Evolutionary conservation across 1,284 basidiomycete genomes (phyloP).

Genomic region (Cutaneotrichosporon mucoides): DNA sequence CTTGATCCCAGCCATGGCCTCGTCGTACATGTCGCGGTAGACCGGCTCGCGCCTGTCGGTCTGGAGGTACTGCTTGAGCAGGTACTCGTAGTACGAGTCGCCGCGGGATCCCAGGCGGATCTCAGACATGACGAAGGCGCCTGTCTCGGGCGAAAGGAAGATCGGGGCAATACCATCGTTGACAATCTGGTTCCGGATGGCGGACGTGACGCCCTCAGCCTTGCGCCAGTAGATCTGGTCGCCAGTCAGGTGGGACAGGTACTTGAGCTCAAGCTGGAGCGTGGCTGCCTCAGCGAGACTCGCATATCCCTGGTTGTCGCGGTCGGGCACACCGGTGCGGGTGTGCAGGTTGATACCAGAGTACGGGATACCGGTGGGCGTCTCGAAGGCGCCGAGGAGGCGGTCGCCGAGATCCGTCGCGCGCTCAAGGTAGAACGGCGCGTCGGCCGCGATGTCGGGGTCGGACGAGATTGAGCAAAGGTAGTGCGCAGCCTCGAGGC

Average conservation of each 20-base stretch:
- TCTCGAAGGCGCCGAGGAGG: slow-evolving; percentile 78
- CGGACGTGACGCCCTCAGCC: slow-evolving; percentile 62
- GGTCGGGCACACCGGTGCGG: slow-evolving; percentile 62
- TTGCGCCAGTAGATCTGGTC: slow-evolving; percentile 75
- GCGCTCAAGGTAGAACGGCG: slow-evolving; percentile 66
- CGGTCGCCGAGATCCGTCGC: slow-evolving; percentile 79
- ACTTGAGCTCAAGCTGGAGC: slow-evolving; percentile 83
- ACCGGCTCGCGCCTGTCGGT: slow-evolving; percentile 67
- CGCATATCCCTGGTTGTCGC: slow-evolving; percentile 62
- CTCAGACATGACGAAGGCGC: slow-evolving; percentile 66
- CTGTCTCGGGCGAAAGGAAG: slow-evolving; percentile 67
- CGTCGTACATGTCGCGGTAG: slow-evolving; percentile 84
- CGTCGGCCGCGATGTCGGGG: slow-evolving; percentile 49
- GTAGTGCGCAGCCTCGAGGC: slow-evolving; percentile 77
- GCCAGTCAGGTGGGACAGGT: slow-evolving; percentile 74
- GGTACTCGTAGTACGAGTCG: slow-evolving; percentile 93
- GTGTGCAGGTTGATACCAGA: slow-evolving; percentile 71
- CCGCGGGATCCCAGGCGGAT: slow-evolving; percentile 88
- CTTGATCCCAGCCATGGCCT: slow-evolving; percentile 77
- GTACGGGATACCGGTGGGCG: slow-evolving; percentile 73
- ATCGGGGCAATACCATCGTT: slow-evolving; percentile 76
- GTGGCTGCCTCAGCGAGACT: slow-evolving; percentile 82
- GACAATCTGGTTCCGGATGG: slow-evolving; percentile 55
- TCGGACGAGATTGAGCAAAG: slow-evolving; percentile 53
- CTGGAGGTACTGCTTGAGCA: slow-evolving; percentile 65